A percentile compares a stretch with the other conserved stretches of the same genome.
Conservation (phyloP, 192 early-diverging fungal genomes). For the Coemansia sp. region DNA sequence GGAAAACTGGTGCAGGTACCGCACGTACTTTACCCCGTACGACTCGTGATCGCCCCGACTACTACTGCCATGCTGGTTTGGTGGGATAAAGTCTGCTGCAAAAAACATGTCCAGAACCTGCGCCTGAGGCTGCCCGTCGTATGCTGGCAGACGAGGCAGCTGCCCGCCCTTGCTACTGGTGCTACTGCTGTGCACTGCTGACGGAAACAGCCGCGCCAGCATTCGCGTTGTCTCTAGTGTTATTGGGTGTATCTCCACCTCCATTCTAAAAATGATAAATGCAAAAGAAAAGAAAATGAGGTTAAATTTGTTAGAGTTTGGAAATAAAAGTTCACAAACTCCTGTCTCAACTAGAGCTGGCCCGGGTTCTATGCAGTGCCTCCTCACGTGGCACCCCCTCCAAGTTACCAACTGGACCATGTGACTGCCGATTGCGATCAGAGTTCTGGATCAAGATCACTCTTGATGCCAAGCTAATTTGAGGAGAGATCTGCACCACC, state of each 20-base stretch:
- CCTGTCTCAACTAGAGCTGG: too few relatives aligned
- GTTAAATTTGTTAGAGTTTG: neutral
- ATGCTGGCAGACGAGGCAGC: neutral
- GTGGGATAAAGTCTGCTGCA: conserved; percentile 48
- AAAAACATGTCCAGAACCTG: conserved; percentile 39
- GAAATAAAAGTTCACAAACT: too few relatives aligned
- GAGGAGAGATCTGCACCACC: neutral
- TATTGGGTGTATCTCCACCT: conserved; percentile 44
- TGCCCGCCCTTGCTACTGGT: neutral
- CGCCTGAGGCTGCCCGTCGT: neutral
- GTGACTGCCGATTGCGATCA: neutral
- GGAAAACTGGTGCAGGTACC: conserved; percentile 23
- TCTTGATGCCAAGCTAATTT: too few relatives aligned
- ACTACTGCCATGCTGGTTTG: neutral
- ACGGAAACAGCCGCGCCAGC: conserved; percentile 32
- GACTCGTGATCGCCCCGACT: conserved; percentile 20
- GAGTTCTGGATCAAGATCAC: neutral
- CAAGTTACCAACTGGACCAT: neutral
- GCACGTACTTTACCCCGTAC: conserved; percentile 38
- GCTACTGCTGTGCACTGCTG: neutral
- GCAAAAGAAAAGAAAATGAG: neutral
- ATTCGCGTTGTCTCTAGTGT: conserved; percentile 37
- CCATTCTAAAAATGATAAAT: conserved; percentile 15
- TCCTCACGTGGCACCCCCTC: too few relatives aligned
- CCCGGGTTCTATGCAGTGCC: too few relatives aligned